Evolutionary conservation across 2,329 filamentous ascomycete genomes (phyloP), one percentile per base, ranked within the genome.

Genomic region (Fusarium fracticaudum): DNA sequence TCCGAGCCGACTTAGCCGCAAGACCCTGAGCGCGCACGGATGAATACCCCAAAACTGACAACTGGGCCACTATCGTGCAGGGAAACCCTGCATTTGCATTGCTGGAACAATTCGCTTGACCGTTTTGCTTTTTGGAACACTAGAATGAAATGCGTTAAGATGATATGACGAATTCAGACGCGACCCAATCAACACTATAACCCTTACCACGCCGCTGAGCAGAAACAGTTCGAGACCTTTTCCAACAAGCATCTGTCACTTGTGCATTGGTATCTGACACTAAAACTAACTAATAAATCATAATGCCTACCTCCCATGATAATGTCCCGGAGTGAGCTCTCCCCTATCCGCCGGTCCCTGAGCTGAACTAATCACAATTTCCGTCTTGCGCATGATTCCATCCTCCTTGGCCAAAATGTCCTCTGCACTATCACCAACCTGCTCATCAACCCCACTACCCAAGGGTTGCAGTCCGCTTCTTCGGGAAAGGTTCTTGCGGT

Each of bases 401-500:
- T 55, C 50, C 12, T 55, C 54, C 18, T 54, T 50, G 5, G 55
- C 35, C 40, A 73, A 38, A 33, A 73, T 70, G 14, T 72, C 66
- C 33, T 74, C 70, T 17, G 72, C 68, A 41, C 72, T 73, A 29
- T 71, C 66, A 15, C 60, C 57, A 24, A 66, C 47, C 29, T 59
- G 55, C 31, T 55, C 40, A 24, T 73, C 62, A 13, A 64, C 44
- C 15, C 72, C 69, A 33, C 69, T 75, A 0, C 74, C 71, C 20
- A 79, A 48, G 1, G 75, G 71, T 17, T 75, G 61, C 41, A 78
- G 70, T 13, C 76, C 78, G 45, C 55, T 73, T 10, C 66, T 67
- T 29, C 68, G 37, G 6, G 68, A 69, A 24, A 70, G 53, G 20
- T 69, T 71, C 58, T 74, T 77, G 2, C 76, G 70, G 6, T 71